Percentiles rank a stretch among this genome's conserved stretches.
phyloP scores from a whole-genome alignment of 2,329 filamentous ascomycete genomes.

The Trichoderma sp. region DNA sequence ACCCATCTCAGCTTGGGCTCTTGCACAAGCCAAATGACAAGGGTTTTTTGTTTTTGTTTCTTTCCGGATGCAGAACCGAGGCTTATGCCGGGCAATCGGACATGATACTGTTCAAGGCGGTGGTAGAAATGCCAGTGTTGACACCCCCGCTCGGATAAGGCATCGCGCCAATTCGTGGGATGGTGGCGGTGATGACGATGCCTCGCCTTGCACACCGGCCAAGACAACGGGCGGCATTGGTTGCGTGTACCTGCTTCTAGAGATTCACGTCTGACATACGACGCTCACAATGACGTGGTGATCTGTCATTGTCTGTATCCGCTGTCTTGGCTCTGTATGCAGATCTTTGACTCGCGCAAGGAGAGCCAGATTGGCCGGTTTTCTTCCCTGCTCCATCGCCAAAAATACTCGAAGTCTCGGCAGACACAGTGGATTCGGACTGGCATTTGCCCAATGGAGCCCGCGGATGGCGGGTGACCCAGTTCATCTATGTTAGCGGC shows the following conservation, averaged over 20 bases:
- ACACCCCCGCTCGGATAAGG: neutral
- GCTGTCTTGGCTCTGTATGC: neutral
- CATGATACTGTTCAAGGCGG: conserved; percentile 1
- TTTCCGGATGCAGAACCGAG: neutral
- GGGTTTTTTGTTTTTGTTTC: neutral
- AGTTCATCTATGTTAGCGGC: neutral
- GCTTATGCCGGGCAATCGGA: conserved; percentile 4
- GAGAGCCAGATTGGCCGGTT: neutral
- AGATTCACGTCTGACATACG: neutral
- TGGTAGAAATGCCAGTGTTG: neutral
- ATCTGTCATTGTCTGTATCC: neutral
- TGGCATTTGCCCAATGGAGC: neutral
- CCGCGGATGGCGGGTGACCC: conserved; percentile 5
- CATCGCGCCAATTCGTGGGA: neutral
- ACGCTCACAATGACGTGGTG: neutral
- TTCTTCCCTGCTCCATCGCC: neutral
- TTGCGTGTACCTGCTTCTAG: neutral
- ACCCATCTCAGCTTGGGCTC: neutral
- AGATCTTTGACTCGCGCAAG: neutral
- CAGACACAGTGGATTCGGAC: neutral
- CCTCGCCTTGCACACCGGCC: neutral
- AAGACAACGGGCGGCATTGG: neutral
- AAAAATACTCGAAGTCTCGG: neutral
- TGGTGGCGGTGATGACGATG: neutral
- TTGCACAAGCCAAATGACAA: conserved; percentile 20